phyloP scores from a whole-genome alignment of 2,329 filamentous ascomycete genomes.

The Lojkania enalia region DNA sequence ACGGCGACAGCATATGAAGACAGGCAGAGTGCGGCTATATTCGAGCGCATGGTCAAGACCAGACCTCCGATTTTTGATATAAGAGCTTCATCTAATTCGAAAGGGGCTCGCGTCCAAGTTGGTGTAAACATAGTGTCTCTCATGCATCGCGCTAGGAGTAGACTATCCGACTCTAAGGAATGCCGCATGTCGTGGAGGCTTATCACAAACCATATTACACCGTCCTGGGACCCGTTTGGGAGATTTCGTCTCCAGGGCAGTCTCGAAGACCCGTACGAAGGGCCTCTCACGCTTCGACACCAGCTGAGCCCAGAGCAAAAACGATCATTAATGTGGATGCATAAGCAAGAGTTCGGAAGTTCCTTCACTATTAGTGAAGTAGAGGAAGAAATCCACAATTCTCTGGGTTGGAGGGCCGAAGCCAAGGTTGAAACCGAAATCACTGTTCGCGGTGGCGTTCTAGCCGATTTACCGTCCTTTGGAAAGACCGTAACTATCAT shows the following conservation, averaged over 20 bases:
- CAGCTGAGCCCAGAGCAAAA: slow-evolving; percentile 58
- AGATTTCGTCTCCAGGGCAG: slow-evolving; percentile 52
- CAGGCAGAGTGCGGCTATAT: slow-evolving; percentile 53
- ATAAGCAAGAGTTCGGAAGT: slow-evolving; percentile 53
- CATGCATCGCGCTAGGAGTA: slow-evolving; percentile 48
- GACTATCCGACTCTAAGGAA: slow-evolving; percentile 27
- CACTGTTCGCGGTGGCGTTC: slow-evolving; percentile 60
- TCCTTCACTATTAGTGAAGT: slow-evolving; percentile 49
- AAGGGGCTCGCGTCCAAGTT: slow-evolving; percentile 44
- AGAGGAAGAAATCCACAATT: slow-evolving; percentile 57
- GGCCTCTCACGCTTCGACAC: slow-evolving; percentile 37
- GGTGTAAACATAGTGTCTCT: slow-evolving; percentile 49
- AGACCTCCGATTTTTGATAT: slow-evolving; percentile 42
- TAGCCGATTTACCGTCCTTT: slow-evolving; percentile 67
- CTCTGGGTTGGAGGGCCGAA: slow-evolving; percentile 62
- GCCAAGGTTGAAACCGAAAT: slow-evolving; percentile 51
- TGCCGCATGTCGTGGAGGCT: slow-evolving; percentile 51
- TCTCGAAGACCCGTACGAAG: slow-evolving; percentile 30
- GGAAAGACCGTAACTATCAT: slow-evolving; percentile 67
- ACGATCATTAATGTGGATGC: slow-evolving; percentile 63
- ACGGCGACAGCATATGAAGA: slow-evolving; percentile 33
- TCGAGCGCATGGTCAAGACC: slow-evolving; percentile 56
- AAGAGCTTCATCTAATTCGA: slow-evolving; percentile 17
- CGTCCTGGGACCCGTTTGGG: slow-evolving; percentile 37
- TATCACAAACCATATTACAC: slow-evolving; percentile 48